Base-by-base conservation (phyloP, 208 protist genomes). In the Crithidia acanthocephali region DNA sequence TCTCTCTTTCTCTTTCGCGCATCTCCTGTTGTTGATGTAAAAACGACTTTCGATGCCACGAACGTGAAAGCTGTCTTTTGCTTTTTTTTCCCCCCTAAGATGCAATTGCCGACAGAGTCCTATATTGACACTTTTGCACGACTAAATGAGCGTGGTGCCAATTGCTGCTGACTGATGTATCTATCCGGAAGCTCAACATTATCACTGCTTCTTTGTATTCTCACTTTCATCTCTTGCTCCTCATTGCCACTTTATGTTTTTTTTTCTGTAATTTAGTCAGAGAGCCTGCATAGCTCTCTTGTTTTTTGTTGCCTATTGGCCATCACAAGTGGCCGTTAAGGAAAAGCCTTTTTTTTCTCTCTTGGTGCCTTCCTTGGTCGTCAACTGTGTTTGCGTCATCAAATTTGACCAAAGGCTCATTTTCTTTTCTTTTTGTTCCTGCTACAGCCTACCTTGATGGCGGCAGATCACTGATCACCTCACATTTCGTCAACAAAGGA, bases 261-360 rank as follows among this genome's bases (percentile, higher is more conserved):
- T n/a, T n/a, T n/a, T n/a, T n/a, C n/a, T n/a, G n/a, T n/a, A n/a
- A n/a, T n/a, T n/a, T n/a, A n/a, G n/a, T n/a, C n/a, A n/a, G n/a
- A n/a, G n/a, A n/a, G 45, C 8, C 37, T 44, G 37, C 37, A 44
- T 13, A 74, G 35, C 15, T 45, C 68, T 66, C 76, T 83, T 70
- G 35, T 69, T 61, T 28, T 8, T 56, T 18, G 6, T 8, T 56
- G 50, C 44, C n/a, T n/a, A n/a, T n/a, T n/a, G n/a, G n/a, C n/a
- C n/a, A n/a, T n/a, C n/a, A n/a, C n/a, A n/a, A n/a, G n/a, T n/a
- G n/a, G n/a, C 50, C 16, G 50, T 44, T 44, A 13, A 13, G 7
- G 37, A 44, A 13, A 44, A 13, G 37, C 37, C 37, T 44, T 44
- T 44, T 13, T 13, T 44, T 44, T 7, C 37, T 44, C 37, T 16